Evolutionary conservation across 192 early-diverging fungal genomes (phyloP).

Genomic region (Entomortierella lignicola): DNA sequence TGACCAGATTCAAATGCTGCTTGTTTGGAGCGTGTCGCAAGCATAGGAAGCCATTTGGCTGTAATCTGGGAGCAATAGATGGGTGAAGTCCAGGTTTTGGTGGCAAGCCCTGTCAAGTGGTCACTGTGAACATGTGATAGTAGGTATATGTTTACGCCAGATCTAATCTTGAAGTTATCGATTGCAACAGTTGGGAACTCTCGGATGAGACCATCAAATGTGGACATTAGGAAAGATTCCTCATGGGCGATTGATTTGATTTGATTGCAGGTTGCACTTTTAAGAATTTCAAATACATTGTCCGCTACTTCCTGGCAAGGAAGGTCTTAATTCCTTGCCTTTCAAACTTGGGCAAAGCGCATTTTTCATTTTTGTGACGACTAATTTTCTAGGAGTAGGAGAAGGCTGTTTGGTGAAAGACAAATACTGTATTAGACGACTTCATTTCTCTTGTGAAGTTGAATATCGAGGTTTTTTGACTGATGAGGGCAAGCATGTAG

Average conservation of each 20-base stretch:
- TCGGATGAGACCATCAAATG: constrained; percentile 65
- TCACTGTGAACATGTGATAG: constrained; percentile 63
- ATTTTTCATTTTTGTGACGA: too few species aligned
- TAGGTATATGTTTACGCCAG: constrained; percentile 42
- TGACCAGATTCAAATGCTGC: constrained; percentile 19
- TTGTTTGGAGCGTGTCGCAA: constrained; percentile 27
- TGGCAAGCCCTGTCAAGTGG: constrained; percentile 55
- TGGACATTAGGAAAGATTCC: constrained; percentile 46
- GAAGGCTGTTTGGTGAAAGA: too few species aligned
- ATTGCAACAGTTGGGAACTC: constrained; percentile 62
- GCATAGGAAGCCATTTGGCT: constrained; percentile 52
- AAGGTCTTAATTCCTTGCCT: too few species aligned
- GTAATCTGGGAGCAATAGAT: constrained; percentile 65
- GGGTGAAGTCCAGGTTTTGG: constrained; percentile 40
- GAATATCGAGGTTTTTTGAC: too few species aligned
- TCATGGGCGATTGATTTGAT: constrained; percentile 1
- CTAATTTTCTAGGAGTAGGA: too few species aligned
- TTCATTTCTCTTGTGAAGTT: too few species aligned
- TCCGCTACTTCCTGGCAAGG: too few species aligned
- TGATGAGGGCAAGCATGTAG: too few species aligned
- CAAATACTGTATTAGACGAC: too few species aligned
- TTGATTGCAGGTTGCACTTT: background rate
- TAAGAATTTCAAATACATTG: too few species aligned
- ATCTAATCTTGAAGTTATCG: constrained; percentile 49
- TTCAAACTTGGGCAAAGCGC: too few species aligned